Percentiles rank a stretch among this genome's conserved stretches.
Evolutionary conservation across 495 filamentous ascomycete genomes (phyloP).

Genomic region (Ascodesmis nigricans): DNA sequence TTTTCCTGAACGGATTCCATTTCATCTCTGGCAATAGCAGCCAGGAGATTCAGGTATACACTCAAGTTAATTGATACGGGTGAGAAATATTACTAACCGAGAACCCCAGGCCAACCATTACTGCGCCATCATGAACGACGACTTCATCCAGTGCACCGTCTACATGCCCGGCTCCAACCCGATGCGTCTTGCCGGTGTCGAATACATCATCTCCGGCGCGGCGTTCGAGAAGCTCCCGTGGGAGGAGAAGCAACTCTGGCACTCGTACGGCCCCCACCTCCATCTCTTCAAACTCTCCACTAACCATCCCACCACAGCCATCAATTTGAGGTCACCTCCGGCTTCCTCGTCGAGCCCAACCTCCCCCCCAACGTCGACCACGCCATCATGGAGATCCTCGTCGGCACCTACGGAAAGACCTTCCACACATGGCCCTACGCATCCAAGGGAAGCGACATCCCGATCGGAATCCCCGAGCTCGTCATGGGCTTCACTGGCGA

Average conservation of each 20-base stretch:
- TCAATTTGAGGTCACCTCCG: slow-evolving; percentile 24
- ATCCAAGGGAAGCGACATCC: slow-evolving; percentile 17
- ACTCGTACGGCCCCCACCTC: slow-evolving; percentile 1
- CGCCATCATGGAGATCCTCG: slow-evolving; percentile 23
- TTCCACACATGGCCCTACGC: slow-evolving; percentile 25
- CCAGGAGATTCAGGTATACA: background rate
- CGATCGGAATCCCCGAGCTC: slow-evolving; percentile 24
- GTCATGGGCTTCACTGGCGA: slow-evolving; percentile 24
- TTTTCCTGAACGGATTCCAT: slow-evolving; percentile 26
- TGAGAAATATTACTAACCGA: slow-evolving; percentile 4
- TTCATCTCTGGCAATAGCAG: slow-evolving; percentile 21
- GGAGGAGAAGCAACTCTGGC: slow-evolving; percentile 12
- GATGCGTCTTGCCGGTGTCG: slow-evolving; percentile 17
- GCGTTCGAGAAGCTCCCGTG: slow-evolving; percentile 18
- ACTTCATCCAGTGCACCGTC: slow-evolving; percentile 19
- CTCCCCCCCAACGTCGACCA: slow-evolving; percentile 20
- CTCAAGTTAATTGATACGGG: too few relatives aligned
- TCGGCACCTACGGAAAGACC: slow-evolving; percentile 24
- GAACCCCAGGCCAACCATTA: slow-evolving; percentile 25
- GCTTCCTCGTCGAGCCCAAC: slow-evolving; percentile 24
- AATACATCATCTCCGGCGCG: slow-evolving; percentile 18
- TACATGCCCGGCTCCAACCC: slow-evolving; percentile 19
- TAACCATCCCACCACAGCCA: slow-evolving; percentile 20
- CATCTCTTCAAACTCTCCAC: background rate
- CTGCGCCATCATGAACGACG: slow-evolving; percentile 20